Base-by-base conservation (phyloP, 148 eudicot species). In the Suaeda aralocaspica region DNA sequence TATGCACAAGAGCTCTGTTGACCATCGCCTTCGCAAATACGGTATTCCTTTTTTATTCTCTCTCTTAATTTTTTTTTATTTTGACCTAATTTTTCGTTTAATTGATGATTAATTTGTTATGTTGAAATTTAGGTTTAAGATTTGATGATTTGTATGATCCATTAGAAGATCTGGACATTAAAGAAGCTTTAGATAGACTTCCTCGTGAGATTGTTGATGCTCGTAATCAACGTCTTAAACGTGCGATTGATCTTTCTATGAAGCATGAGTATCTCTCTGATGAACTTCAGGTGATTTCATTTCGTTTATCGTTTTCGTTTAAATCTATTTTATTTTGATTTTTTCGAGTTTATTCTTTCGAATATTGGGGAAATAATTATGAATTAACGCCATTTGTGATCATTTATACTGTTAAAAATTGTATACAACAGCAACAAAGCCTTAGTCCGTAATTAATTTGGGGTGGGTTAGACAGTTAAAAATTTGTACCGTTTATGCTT, bases 191-290 rank as follows among this genome's bases (percentile, higher is more conserved):
- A 66, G 74, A 89, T 75, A 82, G 99, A 28, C 86, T 94, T 9
- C 99, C 99, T 16, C 76, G 89, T 33, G 97, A 94, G 84, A 67
- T 94, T 48, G 90, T 94, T 7, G 91, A 91, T 59, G 97, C 99
- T 73, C 86, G 99, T 31, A 87, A 86, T 68, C 99, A 91, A 68
- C 91, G 99, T 36, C 91, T 94, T 45, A 84, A 84, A 84, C 97
- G 99, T 24, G 97, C 97, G 21, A 84, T 91, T 82, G 97, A 94
- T 66, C 96, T 94, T 56, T 88, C 96, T 21, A 76, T 91, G 92
- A 94, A 94, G 84, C 97, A 94, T 72, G 80, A 89, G 53, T 86
- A 91, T 39, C 92, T 94, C 19, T 79, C 99, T 18, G 74, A 76
- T 16, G 88, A 89, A 44, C 80, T 94, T 25, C 99, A 94, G 99